Percentiles rank a stretch among this genome's conserved stretches.
These are phyloP conservation scores for Clathrus columnatus DNA, from an alignment of 768 basidiomycete genomes.

Conservation along the genomic window DNA sequence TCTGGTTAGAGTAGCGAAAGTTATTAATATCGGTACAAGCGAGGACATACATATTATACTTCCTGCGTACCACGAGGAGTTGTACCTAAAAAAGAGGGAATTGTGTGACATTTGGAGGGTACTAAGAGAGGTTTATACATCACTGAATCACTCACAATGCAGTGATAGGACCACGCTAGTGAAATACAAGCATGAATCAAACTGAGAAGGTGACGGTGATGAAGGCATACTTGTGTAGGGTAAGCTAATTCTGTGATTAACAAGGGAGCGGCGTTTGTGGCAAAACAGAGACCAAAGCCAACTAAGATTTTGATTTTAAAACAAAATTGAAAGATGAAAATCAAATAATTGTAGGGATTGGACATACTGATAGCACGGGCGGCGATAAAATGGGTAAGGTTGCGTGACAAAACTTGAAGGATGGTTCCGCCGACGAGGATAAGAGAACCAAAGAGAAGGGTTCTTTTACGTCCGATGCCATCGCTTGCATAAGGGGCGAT, in stretches of 20 bases:
- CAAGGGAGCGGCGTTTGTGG: constrained; percentile 53
- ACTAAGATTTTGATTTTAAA: constrained; percentile 32
- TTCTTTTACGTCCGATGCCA: constrained; percentile 47
- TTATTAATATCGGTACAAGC: constrained; percentile 7
- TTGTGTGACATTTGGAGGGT: not conserved
- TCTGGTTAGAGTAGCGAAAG: not conserved
- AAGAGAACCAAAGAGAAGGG: constrained; percentile 50
- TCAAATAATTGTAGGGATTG: not conserved
- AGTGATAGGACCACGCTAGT: constrained; percentile 43
- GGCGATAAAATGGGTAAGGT: constrained; percentile 44
- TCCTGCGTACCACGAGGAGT: constrained; percentile 69
- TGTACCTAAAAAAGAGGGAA: constrained; percentile 31
- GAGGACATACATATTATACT: constrained; percentile 48
- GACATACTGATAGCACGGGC: constrained; percentile 38
- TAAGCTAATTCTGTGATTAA: constrained; percentile 60
- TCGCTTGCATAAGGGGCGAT: constrained; percentile 57
- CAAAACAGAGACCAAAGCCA: constrained; percentile 55
- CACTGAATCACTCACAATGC: constrained; percentile 25
- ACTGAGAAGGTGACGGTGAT: not conserved
- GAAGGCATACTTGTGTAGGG: constrained; percentile 49
- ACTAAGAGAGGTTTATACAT: not conserved
- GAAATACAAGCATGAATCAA: constrained; percentile 21
- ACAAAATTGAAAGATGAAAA: not conserved
- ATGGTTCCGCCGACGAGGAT: constrained; percentile 60
- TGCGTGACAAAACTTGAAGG: constrained; percentile 40